phyloP scores from a whole-genome alignment of 1,284 basidiomycete species.

The Ganoderma leucocontextum region DNA sequence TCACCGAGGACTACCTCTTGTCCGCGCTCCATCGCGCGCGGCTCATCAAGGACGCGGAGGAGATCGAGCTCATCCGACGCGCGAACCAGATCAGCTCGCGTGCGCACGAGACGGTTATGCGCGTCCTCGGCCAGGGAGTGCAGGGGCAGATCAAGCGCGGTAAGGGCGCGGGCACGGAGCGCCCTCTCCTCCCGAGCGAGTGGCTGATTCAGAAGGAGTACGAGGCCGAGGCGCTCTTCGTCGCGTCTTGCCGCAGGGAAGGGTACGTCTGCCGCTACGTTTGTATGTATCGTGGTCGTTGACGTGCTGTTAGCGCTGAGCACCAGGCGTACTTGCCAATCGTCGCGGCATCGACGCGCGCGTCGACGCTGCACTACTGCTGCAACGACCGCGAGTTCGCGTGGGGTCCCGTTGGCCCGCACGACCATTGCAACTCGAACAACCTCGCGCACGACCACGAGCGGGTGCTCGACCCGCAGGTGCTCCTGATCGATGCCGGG shows the following conservation, averaged over 20 bases:
- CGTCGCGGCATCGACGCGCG: constrained; percentile 83
- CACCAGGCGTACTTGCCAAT: constrained; percentile 93
- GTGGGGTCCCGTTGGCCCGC: constrained; percentile 73
- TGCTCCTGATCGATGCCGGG: constrained; percentile 91
- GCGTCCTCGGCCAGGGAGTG: constrained; percentile 83
- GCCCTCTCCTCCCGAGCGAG: constrained; percentile 71
- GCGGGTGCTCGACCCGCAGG: constrained; percentile 70
- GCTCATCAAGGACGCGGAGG: constrained; percentile 77
- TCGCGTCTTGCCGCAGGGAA: constrained; percentile 85
- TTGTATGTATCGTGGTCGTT: not conserved
- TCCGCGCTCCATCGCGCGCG: constrained; percentile 80
- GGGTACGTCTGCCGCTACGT: constrained; percentile 59
- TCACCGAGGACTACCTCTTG: constrained; percentile 70
- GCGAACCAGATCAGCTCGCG: constrained; percentile 88
- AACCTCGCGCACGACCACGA: constrained; percentile 50
- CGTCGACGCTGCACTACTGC: constrained; percentile 91
- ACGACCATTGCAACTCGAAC: constrained; percentile 62
- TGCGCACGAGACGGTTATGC: constrained; percentile 91
- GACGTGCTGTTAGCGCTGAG: constrained; percentile 61
- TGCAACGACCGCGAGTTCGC: constrained; percentile 84
- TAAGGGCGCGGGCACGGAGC: constrained; percentile 54
- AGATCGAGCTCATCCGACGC: constrained; percentile 77
- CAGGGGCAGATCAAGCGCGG: constrained; percentile 57
- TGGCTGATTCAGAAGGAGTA: constrained; percentile 92
- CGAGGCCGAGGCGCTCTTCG: constrained; percentile 91